Evolutionary conservation across 2,329 filamentous ascomycete species (phyloP).

Genomic region (Ilyonectria destructans): DNA sequence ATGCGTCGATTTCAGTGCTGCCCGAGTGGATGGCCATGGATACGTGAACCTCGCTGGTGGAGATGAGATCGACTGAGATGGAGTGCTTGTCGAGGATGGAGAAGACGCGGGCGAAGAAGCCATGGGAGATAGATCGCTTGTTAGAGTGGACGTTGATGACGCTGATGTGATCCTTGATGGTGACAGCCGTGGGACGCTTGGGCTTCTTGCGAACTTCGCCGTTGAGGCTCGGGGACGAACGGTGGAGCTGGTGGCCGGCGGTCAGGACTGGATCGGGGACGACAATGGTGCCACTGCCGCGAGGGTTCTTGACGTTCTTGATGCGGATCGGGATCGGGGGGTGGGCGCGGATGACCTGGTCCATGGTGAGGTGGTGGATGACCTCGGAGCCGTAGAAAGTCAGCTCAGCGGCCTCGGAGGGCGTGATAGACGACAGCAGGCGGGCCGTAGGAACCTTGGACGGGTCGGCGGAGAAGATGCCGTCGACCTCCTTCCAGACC

Average conservation of each 20-base stretch:
- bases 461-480: slow-evolving; percentile 89
- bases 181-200: slow-evolving; percentile 89
- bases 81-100: slow-evolving; percentile 89
- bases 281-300: slow-evolving; percentile 84
- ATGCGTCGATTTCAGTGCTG: slow-evolving; percentile 73
- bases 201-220: slow-evolving; percentile 66
- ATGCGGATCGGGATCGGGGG: slow-evolving; percentile 88
- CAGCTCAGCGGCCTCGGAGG: slow-evolving; percentile 94
- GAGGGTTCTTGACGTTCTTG: slow-evolving; percentile 92
- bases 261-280: slow-evolving; percentile 79
- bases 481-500: slow-evolving; percentile 99
- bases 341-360: slow-evolving; percentile 89
- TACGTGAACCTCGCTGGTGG: slow-evolving; percentile 96
- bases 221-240: slow-evolving; percentile 61
- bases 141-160: slow-evolving; percentile 99
- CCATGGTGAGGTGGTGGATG: slow-evolving; percentile 99
- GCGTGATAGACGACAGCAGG: slow-evolving; percentile 90
- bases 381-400: slow-evolving; percentile 97
- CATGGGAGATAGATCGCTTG: slow-evolving; percentile 95
- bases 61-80: slow-evolving; percentile 95
- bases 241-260: slow-evolving; percentile 72
- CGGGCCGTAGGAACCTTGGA: slow-evolving; percentile 94
- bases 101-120: slow-evolving; percentile 96
- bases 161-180: slow-evolving; percentile 96
- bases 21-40: slow-evolving; percentile 96